Conservation (phyloP, 1,284 basidiomycete genomes). For the Ceratobasidium sp. region DNA sequence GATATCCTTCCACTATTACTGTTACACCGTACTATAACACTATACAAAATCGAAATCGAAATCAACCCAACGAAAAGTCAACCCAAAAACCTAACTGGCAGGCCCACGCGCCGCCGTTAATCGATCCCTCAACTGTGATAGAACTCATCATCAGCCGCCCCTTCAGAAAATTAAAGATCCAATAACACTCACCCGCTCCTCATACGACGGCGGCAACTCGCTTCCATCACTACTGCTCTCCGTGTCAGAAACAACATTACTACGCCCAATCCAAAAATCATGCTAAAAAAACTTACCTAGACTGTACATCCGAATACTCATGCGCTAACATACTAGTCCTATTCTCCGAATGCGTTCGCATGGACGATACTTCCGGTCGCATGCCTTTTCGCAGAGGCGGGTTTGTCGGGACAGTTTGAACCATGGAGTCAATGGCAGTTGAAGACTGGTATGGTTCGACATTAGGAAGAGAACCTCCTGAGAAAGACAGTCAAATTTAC, state of each 20-base stretch:
- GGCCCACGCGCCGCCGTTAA: neutral
- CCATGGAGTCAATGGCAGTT: neutral
- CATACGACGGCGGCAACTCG: conserved; percentile 3
- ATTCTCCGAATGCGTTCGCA: neutral
- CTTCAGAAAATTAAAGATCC: too few relatives aligned
- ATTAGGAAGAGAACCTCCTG: neutral
- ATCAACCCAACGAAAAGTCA: too few relatives aligned
- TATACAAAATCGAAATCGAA: too few relatives aligned
- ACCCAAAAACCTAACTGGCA: too few relatives aligned
- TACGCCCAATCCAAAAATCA: neutral
- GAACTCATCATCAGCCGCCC: neutral
- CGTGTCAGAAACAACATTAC: neutral
- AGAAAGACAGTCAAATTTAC: too few relatives aligned
- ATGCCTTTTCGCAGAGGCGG: neutral
- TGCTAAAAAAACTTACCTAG: neutral
- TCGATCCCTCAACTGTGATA: neutral
- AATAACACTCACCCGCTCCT: neutral
- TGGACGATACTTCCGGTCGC: neutral
- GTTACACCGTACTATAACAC: too few relatives aligned
- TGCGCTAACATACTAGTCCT: neutral
- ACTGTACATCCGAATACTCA: neutral
- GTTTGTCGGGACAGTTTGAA: neutral
- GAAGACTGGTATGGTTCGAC: conserved; percentile 9
- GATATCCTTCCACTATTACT: too few relatives aligned
- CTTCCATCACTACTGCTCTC: neutral